Base-by-base conservation (phyloP, 106 monocot genomes). In the Apostasia shenzhenica region DNA sequence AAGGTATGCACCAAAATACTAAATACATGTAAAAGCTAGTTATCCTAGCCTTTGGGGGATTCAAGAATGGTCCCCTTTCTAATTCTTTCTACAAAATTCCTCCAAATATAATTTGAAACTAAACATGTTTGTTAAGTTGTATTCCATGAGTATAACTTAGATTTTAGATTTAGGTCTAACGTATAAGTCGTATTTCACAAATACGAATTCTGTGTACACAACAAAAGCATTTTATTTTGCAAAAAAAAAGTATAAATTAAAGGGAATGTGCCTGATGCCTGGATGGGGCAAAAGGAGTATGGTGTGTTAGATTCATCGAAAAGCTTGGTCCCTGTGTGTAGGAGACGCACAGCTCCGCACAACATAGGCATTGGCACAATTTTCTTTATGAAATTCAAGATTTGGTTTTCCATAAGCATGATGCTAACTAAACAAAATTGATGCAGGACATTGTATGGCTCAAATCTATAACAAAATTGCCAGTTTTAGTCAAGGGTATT, bases 381-480 rank as follows among this genome's bases (percentile, higher is more conserved):
- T 13, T 13, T 14, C 6, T n/a, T 47, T 1, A 49, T 3, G 10
- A 45, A 67, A 4, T 67, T 2, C 6, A 53, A 51, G 40, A 8
- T 10, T 47, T 70, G 12, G 3, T 58, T 26, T 58, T 9, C 14
- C 41, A 26, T 71, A 48, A 14, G n/a, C 4, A 1, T 41, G 42
- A n/a, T 12, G 40, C 14, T 72, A 48, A 26, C 26, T 26, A 26
- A 26, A 26, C 26, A 26, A 26, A 26, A 26, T 26, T 26, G 26
- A 26, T 81, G 42, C 82, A 87, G 91, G 91, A 91, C 47, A 61
- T 91, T 57, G 74, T 58, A 75, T 92, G 91, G 91, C 68, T 92
- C 13, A 92, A 71, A 76, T 81, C 87, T 26, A 81, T 88, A 39
- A 88, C 91, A 62, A 83, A 54, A 6, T 73, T 92, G 67, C 91